A percentile compares a stretch with the other conserved stretches of the same genome.
Evolutionary conservation across 371 early-diverging fungal species (phyloP).

Genomic region (Mortierella sp.): DNA sequence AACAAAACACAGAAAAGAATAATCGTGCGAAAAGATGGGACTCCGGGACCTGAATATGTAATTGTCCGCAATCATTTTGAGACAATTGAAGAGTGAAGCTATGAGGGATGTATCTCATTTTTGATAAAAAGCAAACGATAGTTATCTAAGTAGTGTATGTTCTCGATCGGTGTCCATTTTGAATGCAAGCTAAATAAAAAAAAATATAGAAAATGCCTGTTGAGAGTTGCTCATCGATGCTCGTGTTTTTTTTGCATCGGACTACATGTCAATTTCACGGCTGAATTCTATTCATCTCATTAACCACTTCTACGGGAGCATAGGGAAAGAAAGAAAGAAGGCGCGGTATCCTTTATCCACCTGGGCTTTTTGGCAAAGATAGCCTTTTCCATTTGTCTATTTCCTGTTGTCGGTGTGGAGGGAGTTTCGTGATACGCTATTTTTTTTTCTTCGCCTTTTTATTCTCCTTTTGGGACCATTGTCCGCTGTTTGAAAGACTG

Average conservation of each 20-base stretch:
- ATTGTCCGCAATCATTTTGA: constrained; percentile 11
- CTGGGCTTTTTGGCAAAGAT: background rate
- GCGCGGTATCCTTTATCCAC: background rate
- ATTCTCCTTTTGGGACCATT: constrained; percentile 1
- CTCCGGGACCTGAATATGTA: constrained; percentile 4
- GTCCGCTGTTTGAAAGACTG: background rate
- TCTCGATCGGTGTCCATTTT: background rate
- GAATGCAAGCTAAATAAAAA: background rate
- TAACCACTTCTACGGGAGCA: background rate
- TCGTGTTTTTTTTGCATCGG: no score
- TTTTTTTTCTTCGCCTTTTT: constrained; percentile 3
- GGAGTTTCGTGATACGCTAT: background rate
- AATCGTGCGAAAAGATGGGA: no score
- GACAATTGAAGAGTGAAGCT: background rate
- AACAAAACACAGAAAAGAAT: background rate
- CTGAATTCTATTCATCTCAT: background rate
- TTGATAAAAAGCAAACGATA: background rate
- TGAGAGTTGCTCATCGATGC: background rate
- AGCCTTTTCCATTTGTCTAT: no score
- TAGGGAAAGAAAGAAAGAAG: background rate
- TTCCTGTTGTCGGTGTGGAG: constrained; percentile 1
- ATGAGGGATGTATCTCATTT: background rate
- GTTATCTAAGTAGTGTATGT: background rate
- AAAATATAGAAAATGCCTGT: background rate
- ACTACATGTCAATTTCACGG: background rate